Percentiles rank a stretch among this genome's conserved stretches.
Conservation (phyloP, 2,329 filamentous ascomycete genomes). For the Colletotrichum sp. region DNA sequence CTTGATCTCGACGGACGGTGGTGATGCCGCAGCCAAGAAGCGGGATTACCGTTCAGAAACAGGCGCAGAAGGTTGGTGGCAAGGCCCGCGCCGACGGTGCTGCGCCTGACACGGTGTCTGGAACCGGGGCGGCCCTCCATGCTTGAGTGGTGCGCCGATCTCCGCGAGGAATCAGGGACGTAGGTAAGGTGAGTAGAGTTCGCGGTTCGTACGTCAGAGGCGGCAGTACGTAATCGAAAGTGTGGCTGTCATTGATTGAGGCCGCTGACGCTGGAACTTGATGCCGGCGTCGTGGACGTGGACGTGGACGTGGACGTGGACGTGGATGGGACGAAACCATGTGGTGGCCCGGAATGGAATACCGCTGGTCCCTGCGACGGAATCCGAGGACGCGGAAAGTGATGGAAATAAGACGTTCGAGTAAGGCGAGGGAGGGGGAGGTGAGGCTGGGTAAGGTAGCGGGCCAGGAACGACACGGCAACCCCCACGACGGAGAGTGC, state of each 20-base stretch:
- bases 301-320: neutral
- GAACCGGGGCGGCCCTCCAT: neutral
- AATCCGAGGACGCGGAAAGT: conserved; percentile 2
- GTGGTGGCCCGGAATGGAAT: neutral
- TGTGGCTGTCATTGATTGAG: conserved; percentile 15
- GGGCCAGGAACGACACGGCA: neutral
- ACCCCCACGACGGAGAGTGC: neutral
- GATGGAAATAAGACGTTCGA: neutral
- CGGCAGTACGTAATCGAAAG: neutral
- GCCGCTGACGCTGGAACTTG: neutral
- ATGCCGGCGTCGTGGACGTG: neutral
- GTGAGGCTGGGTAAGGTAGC: neutral
- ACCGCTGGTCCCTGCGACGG: conserved; percentile 1
- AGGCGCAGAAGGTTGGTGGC: neutral
- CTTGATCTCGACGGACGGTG: neutral
- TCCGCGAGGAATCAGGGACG: neutral
- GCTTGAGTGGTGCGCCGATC: neutral
- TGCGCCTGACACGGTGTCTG: neutral
- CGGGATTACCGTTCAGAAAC: neutral
- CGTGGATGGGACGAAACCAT: neutral
- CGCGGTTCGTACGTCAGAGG: neutral
- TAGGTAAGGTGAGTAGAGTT: neutral
- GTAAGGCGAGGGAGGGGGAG: neutral
- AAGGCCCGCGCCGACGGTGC: neutral
- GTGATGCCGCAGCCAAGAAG: neutral